phyloP scores from a whole-genome alignment of 495 filamentous ascomycete genomes.

The Terfezia boudieri region DNA sequence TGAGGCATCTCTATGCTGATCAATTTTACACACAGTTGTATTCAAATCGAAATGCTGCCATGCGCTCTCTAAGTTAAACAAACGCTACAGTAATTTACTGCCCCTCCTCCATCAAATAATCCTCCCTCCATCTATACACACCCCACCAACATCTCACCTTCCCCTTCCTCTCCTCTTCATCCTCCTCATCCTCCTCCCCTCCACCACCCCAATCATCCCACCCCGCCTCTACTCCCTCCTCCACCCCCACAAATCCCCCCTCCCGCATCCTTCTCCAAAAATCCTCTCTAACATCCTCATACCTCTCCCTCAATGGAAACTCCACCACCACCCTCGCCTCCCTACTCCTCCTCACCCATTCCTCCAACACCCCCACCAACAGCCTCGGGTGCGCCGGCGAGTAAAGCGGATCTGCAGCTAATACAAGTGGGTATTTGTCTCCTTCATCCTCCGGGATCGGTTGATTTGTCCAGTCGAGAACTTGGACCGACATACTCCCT shows the following conservation, averaged over 20 bases:
- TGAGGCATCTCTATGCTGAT: no score
- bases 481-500: slow-evolving; percentile 24
- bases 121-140: background rate
- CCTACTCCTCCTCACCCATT: slow-evolving; percentile 27
- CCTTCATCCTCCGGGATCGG: slow-evolving; percentile 7
- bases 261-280: slow-evolving; percentile 31
- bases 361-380: slow-evolving; percentile 33
- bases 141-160: slow-evolving; percentile 42
- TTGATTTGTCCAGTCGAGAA: slow-evolving; percentile 43
- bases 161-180: background rate
- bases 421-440: slow-evolving; percentile 34
- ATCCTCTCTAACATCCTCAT: slow-evolving; percentile 29
- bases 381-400: slow-evolving; percentile 39
- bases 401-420: slow-evolving; percentile 55
- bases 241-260: slow-evolving; percentile 28
- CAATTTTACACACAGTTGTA: no score
- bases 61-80: no score
- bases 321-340: slow-evolving; percentile 37
- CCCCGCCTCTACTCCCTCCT: slow-evolving; percentile 41
- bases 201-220: slow-evolving; percentile 46
- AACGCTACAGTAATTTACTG: no score
- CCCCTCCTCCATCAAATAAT: background rate
- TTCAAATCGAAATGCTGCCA: no score
- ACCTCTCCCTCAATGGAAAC: slow-evolving; percentile 40
- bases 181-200: slow-evolving; percentile 22